Conservation (phyloP, 352 stramenopile species). For the Globisporangium nagaii region DNA sequence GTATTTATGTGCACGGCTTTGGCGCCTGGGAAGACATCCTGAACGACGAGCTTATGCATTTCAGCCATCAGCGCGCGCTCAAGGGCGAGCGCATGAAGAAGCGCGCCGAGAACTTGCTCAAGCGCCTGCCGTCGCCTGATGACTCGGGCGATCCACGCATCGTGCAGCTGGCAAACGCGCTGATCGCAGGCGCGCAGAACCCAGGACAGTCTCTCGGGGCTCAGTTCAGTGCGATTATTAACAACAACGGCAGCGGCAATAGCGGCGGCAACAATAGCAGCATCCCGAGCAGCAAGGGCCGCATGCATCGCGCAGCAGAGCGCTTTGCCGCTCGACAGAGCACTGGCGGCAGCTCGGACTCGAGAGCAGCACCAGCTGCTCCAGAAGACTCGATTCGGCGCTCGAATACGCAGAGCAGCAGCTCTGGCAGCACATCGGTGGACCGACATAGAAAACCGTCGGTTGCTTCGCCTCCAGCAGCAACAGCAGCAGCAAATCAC, state of each 20-base stretch:
- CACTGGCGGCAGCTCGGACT: slow-evolving; percentile 12
- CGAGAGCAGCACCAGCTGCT: not conserved
- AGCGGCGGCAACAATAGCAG: slow-evolving; percentile 22
- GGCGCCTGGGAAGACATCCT: slow-evolving; percentile 84
- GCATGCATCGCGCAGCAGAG: slow-evolving; percentile 65
- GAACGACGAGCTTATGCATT: slow-evolving; percentile 72
- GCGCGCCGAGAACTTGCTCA: slow-evolving; percentile 76
- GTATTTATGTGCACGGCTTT: slow-evolving; percentile 84
- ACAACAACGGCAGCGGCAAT: slow-evolving; percentile 26
- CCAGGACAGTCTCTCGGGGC: slow-evolving; percentile 55
- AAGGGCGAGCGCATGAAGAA: slow-evolving; percentile 85
- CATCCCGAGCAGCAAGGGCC: slow-evolving; percentile 26
- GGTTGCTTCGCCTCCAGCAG: slow-evolving; percentile 12
- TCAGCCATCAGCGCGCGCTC: slow-evolving; percentile 73
- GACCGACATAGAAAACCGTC: slow-evolving; percentile 32
- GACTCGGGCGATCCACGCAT: slow-evolving; percentile 49
- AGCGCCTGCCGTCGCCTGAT: slow-evolving; percentile 60
- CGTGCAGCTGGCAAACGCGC: slow-evolving; percentile 43
- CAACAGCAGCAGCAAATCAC: slow-evolving; percentile 1
- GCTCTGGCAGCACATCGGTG: slow-evolving; percentile 9
- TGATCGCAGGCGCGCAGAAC: slow-evolving; percentile 29
- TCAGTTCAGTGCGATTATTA: slow-evolving; percentile 79
- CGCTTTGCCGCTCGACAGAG: slow-evolving; percentile 44
- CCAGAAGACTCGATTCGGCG: slow-evolving; percentile 39
- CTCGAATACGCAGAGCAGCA: slow-evolving; percentile 17